These are phyloP conservation scores for Microthlaspi erraticum DNA, from an alignment of 345 rosid genomes.

Conservation along the genomic window DNA sequence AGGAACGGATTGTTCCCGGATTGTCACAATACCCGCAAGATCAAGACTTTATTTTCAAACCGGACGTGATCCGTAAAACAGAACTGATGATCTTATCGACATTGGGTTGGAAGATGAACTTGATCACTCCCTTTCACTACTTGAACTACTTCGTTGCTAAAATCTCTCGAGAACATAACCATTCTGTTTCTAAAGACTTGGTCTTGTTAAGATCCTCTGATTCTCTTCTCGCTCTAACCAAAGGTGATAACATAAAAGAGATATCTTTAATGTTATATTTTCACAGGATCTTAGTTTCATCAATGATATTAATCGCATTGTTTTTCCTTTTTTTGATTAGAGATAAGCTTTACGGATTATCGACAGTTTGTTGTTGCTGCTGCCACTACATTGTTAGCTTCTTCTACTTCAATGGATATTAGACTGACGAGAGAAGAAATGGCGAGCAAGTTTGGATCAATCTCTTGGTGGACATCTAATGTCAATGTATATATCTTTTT, in stretches of 20 bases:
- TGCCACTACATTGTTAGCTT: constrained; percentile 75
- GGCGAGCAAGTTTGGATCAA: constrained; percentile 50
- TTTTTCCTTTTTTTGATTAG: constrained; percentile 46
- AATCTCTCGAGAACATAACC: constrained; percentile 35
- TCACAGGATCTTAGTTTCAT: too few species aligned
- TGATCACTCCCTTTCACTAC: constrained; percentile 75
- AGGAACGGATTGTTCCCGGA: constrained; percentile 65
- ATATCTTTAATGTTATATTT: too few species aligned
- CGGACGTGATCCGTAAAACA: constrained; percentile 61
- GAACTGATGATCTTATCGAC: constrained; percentile 70
- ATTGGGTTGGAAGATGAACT: constrained; percentile 78
- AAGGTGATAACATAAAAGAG: too few species aligned
- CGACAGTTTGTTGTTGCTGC: constrained; percentile 77
- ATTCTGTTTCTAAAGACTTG: constrained; percentile 44
- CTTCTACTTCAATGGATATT: constrained; percentile 47
- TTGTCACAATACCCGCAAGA: constrained; percentile 59
- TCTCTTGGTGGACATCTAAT: constrained; percentile 56
- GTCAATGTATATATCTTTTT: constrained; percentile 52
- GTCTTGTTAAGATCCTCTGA: constrained; percentile 54
- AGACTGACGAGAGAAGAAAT: constrained; percentile 62
- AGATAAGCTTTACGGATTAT: constrained; percentile 61
- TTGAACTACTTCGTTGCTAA: constrained; percentile 61
- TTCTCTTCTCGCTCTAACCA: constrained; percentile 52
- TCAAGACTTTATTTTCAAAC: constrained; percentile 57
- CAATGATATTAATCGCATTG: not conserved